Conservation (phyloP, 495 filamentous ascomycete species). For the Clohesyomyces aquaticus region DNA sequence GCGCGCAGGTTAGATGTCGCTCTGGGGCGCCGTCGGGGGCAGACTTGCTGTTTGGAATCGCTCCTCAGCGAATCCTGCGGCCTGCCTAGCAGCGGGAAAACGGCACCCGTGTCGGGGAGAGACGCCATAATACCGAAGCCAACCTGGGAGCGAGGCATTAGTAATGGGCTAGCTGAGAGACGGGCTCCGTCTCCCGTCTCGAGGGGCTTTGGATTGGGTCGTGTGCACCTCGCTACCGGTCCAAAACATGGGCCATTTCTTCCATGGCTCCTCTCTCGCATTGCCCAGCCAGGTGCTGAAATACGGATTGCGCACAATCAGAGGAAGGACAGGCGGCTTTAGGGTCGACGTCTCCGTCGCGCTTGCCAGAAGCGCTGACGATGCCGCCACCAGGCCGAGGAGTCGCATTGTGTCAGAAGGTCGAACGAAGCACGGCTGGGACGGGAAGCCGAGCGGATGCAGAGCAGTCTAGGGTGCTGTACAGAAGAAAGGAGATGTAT, state of each 20-base stretch:
- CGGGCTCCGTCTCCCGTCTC: no score
- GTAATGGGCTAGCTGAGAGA: no score
- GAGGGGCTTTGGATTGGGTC: no score
- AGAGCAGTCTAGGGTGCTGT: neutral
- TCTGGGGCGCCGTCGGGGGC: neutral
- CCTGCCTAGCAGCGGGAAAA: constrained; percentile 87
- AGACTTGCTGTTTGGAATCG: constrained; percentile 53
- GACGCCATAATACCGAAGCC: constrained; percentile 82
- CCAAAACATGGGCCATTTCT: constrained; percentile 93
- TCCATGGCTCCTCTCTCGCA: constrained; percentile 84
- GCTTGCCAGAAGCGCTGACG: constrained; percentile 39
- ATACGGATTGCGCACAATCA: constrained; percentile 91
- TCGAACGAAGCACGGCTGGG: constrained; percentile 5
- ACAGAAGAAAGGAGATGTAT: neutral
- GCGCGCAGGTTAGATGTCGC: constrained; percentile 3
- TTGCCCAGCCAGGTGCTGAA: constrained; percentile 83
- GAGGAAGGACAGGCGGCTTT: constrained; percentile 81
- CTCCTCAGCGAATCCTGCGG: constrained; percentile 75
- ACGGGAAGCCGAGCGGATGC: neutral
- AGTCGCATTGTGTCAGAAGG: constrained; percentile 34
- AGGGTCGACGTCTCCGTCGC: constrained; percentile 45
- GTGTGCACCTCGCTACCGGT: constrained; percentile 73
- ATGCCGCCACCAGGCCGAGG: constrained; percentile 14
- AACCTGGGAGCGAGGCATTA: constrained; percentile 59
- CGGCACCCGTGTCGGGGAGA: constrained; percentile 66